These are phyloP conservation scores for Xylaria sp. DNA, from an alignment of 2,329 filamentous ascomycete species.

Conservation along the genomic window DNA sequence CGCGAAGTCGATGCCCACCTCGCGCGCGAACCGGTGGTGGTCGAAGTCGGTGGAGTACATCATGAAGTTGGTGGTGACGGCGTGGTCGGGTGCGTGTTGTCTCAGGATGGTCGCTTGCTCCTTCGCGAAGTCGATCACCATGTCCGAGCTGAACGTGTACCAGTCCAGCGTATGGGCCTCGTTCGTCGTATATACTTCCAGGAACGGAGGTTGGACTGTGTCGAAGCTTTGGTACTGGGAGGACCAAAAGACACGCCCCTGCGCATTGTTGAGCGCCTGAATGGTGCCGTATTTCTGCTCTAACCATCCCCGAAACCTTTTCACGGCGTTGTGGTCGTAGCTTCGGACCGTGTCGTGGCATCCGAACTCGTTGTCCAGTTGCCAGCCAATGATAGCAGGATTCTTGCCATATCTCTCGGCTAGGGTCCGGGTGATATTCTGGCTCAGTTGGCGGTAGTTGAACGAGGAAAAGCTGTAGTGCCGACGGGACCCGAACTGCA, in stretches of 20 bases:
- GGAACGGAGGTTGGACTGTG: constrained; percentile 23
- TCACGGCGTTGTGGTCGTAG: constrained; percentile 25
- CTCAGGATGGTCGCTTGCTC: constrained; percentile 27
- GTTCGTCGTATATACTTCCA: constrained; percentile 29
- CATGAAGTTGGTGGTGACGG: constrained; percentile 29
- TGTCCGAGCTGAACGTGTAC: constrained; percentile 30
- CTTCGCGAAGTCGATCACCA: constrained; percentile 29
- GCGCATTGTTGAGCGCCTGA: constrained; percentile 25
- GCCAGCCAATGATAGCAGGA: constrained; percentile 24
- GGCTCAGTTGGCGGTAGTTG: constrained; percentile 28
- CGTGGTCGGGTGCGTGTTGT: constrained; percentile 21
- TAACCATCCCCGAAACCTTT: constrained; percentile 27
- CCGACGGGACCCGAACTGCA: constrained; percentile 27
- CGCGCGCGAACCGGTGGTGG: constrained; percentile 25
- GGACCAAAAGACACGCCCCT: constrained; percentile 31
- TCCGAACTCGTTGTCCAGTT: constrained; percentile 32
- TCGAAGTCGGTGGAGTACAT: constrained; percentile 27
- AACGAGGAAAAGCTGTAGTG: constrained; percentile 31
- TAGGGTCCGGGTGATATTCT: constrained; percentile 25
- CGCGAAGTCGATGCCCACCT: constrained; percentile 27
- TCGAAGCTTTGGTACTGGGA: constrained; percentile 28
- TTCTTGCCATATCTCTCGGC: constrained; percentile 26
- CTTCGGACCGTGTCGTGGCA: constrained; percentile 26
- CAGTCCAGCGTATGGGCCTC: constrained; percentile 28
- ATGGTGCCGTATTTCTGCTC: constrained; percentile 27